These are phyloP conservation scores for Coemansia sp. DNA, from an alignment of 371 early-diverging fungal genomes.

Conservation along the genomic window DNA sequence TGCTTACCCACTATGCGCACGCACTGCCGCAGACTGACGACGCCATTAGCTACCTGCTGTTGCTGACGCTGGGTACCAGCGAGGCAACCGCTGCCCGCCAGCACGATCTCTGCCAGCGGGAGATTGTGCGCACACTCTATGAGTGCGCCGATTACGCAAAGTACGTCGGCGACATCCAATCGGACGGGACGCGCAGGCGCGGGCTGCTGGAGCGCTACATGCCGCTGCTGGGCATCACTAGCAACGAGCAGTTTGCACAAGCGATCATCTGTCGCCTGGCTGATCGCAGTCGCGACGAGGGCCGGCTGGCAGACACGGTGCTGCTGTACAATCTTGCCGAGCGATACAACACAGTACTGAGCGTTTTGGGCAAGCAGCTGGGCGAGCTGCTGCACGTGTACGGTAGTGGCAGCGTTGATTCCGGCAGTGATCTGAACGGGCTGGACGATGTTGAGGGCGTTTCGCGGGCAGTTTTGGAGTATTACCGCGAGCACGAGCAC, in stretches of 20 bases:
- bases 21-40: slow-evolving; percentile 42
- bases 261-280: slow-evolving; percentile 68
- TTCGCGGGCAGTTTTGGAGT: slow-evolving; percentile 54
- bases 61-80: slow-evolving; percentile 25
- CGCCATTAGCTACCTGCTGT: slow-evolving; percentile 45
- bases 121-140: slow-evolving; percentile 36
- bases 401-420: background rate
- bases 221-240: slow-evolving; percentile 59
- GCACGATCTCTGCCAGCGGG: slow-evolving; percentile 29
- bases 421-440: background rate
- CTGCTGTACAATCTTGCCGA: slow-evolving; percentile 71
- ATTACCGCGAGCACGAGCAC: slow-evolving; percentile 56
- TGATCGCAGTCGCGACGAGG: slow-evolving; percentile 63
- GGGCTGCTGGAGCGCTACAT: slow-evolving; percentile 68
- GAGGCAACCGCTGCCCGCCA: slow-evolving; percentile 8
- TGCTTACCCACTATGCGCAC: slow-evolving; percentile 44
- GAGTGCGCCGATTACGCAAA: slow-evolving; percentile 58
- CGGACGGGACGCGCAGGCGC: slow-evolving; percentile 54
- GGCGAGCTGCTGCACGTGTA: slow-evolving; percentile 62
- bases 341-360: slow-evolving; percentile 75
- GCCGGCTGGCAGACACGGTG: slow-evolving; percentile 71
- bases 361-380: slow-evolving; percentile 72
- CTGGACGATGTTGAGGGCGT: slow-evolving; percentile 50
- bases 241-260: slow-evolving; percentile 60
- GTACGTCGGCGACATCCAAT: slow-evolving; percentile 57